Conservation (phyloP, 179 eudicot genomes). For the Pouteria campechiana region DNA sequence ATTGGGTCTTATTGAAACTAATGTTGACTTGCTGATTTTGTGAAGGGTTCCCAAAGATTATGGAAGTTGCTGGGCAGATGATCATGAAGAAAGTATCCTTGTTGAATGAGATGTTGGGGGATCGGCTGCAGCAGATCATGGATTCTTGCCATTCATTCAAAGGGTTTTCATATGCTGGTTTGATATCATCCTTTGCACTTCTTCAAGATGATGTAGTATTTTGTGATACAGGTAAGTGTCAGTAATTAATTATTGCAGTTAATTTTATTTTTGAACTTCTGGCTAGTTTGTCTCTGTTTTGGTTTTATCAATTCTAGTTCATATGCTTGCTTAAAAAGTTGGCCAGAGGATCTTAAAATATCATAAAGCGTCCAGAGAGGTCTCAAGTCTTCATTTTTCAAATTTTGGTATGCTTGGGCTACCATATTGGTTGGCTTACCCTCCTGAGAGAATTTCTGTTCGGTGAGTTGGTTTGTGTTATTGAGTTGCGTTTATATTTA, state of each 20-base stretch:
- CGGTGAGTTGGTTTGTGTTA: conserved; percentile 33
- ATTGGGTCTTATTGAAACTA: neutral
- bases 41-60: conserved; percentile 46
- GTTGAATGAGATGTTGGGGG: conserved; percentile 32
- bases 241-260: neutral
- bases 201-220: conserved; percentile 37
- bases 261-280: neutral
- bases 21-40: conserved; percentile 6
- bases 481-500: neutral
- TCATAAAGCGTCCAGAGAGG: conserved; percentile 27
- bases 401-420: conserved; percentile 69
- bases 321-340: conserved; percentile 34
- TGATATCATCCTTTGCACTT: conserved; percentile 54
- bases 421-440: conserved; percentile 65
- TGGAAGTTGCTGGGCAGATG: conserved; percentile 53
- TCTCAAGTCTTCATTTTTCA: conserved; percentile 42
- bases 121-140: conserved; percentile 36
- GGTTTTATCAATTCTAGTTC: too few relatives aligned
- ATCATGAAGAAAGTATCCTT: conserved; percentile 44
- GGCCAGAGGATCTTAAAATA: conserved; percentile 62
- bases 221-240: conserved; percentile 66
- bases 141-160: conserved; percentile 20
- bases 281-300: neutral
- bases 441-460: conserved; percentile 54
- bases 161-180: conserved; percentile 40